A percentile compares a stretch with the other conserved stretches of the same genome.
Evolutionary conservation across 2,329 filamentous ascomycete species (phyloP).

Genomic region (Phoma herbarum): DNA sequence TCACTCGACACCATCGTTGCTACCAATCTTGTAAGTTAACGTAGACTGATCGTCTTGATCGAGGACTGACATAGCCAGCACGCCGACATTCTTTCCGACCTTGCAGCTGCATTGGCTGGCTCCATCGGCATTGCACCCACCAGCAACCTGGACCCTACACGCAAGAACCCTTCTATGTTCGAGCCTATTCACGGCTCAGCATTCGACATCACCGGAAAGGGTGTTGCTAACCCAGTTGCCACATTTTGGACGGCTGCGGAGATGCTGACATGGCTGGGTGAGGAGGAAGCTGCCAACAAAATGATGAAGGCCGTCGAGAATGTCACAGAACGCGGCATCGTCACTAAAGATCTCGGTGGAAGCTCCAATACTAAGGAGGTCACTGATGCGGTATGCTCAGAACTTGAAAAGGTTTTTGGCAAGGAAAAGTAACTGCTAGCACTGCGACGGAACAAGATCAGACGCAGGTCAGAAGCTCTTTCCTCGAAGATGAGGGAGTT

Average conservation of each 20-base stretch:
- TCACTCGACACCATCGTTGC: slow-evolving; percentile 70
- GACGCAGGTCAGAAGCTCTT: not conserved
- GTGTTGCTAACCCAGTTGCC: slow-evolving; percentile 65
- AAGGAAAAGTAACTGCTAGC: slow-evolving; percentile 1
- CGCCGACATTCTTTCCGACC: slow-evolving; percentile 74
- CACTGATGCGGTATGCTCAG: slow-evolving; percentile 54
- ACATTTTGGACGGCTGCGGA: slow-evolving; percentile 68
- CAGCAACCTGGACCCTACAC: slow-evolving; percentile 65
- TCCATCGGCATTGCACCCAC: slow-evolving; percentile 78
- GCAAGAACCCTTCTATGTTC: slow-evolving; percentile 68
- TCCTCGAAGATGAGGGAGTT: not conserved
- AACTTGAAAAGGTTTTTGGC: slow-evolving; percentile 42
- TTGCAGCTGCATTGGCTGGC: slow-evolving; percentile 74
- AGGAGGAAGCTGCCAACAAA: slow-evolving; percentile 59
- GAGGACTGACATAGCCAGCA: slow-evolving; percentile 33
- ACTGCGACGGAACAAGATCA: not conserved
- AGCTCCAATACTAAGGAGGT: slow-evolving; percentile 53
- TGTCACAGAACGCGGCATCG: slow-evolving; percentile 62
- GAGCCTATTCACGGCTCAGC: slow-evolving; percentile 69
- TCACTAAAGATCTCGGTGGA: slow-evolving; percentile 65
- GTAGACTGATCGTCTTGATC: no score
- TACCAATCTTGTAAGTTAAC: slow-evolving; percentile 60
- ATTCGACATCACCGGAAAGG: slow-evolving; percentile 67
- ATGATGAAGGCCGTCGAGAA: slow-evolving; percentile 63
- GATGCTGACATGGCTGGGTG: slow-evolving; percentile 67